Evolutionary conservation across 306 rosid genomes (phyloP).

Genomic region (Trifolium dubium): DNA sequence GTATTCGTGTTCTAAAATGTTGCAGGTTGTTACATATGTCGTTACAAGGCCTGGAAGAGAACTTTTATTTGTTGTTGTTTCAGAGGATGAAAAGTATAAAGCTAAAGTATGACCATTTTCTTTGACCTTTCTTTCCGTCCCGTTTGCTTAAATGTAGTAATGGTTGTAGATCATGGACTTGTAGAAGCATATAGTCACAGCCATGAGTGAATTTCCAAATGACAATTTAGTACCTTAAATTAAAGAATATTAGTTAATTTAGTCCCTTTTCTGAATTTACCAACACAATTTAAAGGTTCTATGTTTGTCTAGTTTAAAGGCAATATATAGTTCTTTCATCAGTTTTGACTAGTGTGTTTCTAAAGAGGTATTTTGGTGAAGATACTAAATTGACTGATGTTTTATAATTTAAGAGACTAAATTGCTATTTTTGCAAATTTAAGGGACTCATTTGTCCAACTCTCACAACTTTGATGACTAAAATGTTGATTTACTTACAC

Average conservation of each 20-base stretch:
- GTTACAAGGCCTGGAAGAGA: slow-evolving; percentile 97
- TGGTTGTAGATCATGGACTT: slow-evolving; percentile 15
- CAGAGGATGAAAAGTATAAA: slow-evolving; percentile 97
- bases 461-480: neutral
- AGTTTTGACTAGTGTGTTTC: neutral
- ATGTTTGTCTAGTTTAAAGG: neutral
- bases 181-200: slow-evolving; percentile 22
- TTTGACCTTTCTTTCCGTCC: slow-evolving; percentile 34
- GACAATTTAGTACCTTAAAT: slow-evolving; percentile 1
- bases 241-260: neutral
- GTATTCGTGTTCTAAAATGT: slow-evolving; percentile 31
- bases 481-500: slow-evolving; percentile 16
- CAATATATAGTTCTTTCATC: neutral
- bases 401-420: slow-evolving; percentile 5
- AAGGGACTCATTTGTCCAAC: neutral
- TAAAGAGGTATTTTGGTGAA: neutral
- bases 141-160: neutral
- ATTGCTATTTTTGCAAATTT: neutral
- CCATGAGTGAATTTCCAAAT: neutral
- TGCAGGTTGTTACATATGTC: slow-evolving; percentile 89
- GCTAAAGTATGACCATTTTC: slow-evolving; percentile 66
- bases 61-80: slow-evolving; percentile 88
- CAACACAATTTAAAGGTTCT: neutral
- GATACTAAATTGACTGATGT: neutral
- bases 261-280: neutral